A percentile compares a stretch with the other conserved stretches of the same genome.
Evolutionary conservation across 768 basidiomycete genomes (phyloP).

Genomic region (Mycena kentingensis): DNA sequence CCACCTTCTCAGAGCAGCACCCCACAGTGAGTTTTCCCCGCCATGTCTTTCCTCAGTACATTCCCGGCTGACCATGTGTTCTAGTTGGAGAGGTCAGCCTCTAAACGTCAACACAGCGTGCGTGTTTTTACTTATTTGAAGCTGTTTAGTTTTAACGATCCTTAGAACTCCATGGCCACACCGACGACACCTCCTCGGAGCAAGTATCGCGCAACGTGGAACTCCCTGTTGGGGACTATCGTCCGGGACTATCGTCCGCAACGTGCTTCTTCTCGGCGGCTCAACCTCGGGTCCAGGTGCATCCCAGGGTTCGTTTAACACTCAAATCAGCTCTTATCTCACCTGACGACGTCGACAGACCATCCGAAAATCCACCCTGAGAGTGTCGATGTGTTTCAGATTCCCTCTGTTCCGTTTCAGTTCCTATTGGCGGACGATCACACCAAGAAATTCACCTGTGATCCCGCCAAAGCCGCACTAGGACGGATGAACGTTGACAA

Average conservation of each 20-base stretch:
- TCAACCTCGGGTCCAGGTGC: neutral
- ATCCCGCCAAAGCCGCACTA: neutral
- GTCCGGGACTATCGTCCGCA: neutral
- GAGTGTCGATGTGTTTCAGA: neutral
- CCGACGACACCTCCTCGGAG: neutral
- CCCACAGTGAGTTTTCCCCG: neutral
- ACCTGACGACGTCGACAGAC: neutral
- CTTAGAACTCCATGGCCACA: neutral
- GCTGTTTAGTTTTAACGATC: no score
- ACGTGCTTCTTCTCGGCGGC: neutral
- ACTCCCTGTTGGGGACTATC: neutral
- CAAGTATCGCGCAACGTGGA: neutral
- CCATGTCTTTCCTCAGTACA: neutral
- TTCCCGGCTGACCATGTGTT: neutral
- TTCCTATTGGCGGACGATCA: neutral
- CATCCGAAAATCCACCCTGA: neutral
- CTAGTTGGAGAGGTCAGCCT: no score
- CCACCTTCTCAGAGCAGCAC: neutral
- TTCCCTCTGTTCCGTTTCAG: neutral
- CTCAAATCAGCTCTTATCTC: neutral
- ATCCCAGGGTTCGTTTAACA: neutral
- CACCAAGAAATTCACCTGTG: neutral
- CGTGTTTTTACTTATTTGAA: no score
- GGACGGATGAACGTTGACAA: neutral
- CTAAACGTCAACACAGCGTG: no score